Conservation (phyloP, 208 protist genomes). For the Crithidia sp. region DNA sequence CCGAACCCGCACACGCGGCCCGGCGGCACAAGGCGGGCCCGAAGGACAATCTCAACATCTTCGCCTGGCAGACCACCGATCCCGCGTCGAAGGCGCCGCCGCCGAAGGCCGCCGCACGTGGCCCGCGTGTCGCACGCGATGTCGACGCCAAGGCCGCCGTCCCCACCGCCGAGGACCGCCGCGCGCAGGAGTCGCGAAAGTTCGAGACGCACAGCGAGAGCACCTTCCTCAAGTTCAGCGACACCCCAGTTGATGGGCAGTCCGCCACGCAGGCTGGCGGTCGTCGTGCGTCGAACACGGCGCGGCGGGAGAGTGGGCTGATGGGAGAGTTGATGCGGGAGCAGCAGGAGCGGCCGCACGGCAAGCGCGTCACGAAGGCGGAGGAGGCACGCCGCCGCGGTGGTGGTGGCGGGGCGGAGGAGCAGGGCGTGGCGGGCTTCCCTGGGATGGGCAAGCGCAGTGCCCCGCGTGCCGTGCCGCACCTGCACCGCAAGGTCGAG, state of each 20-base stretch:
- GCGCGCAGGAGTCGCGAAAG: conserved; percentile 46
- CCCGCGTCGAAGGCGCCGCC: background rate
- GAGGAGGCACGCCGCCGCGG: background rate
- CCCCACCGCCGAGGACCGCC: conserved; percentile 28
- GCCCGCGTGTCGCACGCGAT: conserved; percentile 13
- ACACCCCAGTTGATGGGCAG: conserved; percentile 19
- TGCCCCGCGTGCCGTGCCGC: conserved; percentile 17
- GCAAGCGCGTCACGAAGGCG: conserved; percentile 17
- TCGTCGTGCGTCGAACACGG: background rate
- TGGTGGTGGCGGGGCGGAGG: conserved; percentile 4
- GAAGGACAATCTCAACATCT: conserved; percentile 68
- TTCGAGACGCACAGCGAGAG: conserved; percentile 55
- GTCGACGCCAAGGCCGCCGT: background rate
- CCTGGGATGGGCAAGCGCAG: conserved; percentile 46
- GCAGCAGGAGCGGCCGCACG: conserved; percentile 10
- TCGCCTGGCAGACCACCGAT: conserved; percentile 60
- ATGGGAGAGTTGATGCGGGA: conserved; percentile 39
- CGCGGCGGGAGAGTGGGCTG: conserved; percentile 25
- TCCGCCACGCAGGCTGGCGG: background rate
- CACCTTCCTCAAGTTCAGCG: conserved; percentile 79
- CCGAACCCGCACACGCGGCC: conserved; percentile 9
- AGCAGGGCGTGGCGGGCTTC: conserved; percentile 38
- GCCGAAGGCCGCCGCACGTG: background rate
- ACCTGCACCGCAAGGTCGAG: conserved; percentile 31
- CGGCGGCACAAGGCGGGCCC: conserved; percentile 27